These are phyloP conservation scores for Aethionema arabicum DNA, from an alignment of 345 rosid species.

Conservation along the genomic window DNA sequence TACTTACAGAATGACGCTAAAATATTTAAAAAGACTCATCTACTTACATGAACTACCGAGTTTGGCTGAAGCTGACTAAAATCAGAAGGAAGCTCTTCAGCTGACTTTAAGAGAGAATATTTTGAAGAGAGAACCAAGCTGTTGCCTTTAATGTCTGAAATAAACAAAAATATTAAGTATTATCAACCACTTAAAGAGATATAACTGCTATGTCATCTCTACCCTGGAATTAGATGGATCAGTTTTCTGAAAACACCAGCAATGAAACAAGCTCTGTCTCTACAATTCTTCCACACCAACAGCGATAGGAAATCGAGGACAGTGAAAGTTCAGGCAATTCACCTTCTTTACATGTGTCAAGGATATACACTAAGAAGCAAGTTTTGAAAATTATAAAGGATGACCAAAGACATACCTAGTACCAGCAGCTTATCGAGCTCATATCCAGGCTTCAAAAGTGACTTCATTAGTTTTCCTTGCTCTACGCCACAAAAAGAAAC, in stretches of 20 bases:
- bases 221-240: slow-evolving; percentile 16
- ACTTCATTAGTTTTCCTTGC: slow-evolving; percentile 58
- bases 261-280: neutral
- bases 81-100: slow-evolving; percentile 74
- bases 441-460: slow-evolving; percentile 75
- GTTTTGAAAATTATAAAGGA: slow-evolving; percentile 18
- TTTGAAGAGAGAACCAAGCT: slow-evolving; percentile 82
- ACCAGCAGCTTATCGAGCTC: slow-evolving; percentile 80
- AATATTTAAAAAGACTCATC: slow-evolving; percentile 13
- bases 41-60: slow-evolving; percentile 71
- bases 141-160: slow-evolving; percentile 72
- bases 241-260: neutral
- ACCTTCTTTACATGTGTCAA: slow-evolving; percentile 4
- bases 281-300: neutral
- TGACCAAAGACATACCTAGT: slow-evolving; percentile 53
- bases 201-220: neutral
- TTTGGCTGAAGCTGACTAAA: slow-evolving; percentile 55
- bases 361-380: slow-evolving; percentile 1
- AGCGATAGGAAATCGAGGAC: neutral
- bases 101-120: slow-evolving; percentile 61
- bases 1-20: slow-evolving; percentile 15
- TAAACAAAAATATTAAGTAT: slow-evolving; percentile 17
- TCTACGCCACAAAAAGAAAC: slow-evolving; percentile 50
- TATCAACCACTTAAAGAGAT: slow-evolving; percentile 13
- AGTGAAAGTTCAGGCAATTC: slow-evolving; percentile 1